Evolutionary conservation across 345 rosid species (phyloP), one percentile per base, ranked within the genome.

Genomic region (Gossypium rotundifolium): DNA sequence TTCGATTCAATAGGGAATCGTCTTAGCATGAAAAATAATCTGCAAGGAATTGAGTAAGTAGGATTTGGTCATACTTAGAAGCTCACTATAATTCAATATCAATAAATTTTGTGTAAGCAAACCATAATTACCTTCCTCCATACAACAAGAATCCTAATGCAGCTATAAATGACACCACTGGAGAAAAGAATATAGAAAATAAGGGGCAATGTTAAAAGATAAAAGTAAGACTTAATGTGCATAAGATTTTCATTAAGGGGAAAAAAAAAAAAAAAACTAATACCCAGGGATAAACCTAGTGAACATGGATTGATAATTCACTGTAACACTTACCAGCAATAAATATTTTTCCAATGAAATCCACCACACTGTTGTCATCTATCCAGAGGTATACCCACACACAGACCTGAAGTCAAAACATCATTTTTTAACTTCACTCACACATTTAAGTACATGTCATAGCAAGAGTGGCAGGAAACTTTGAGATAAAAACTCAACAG

Each of bases 1-100:
- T 90, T 96, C 54, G 99, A 96, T 84, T 93, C 99, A 44, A 96
- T 93, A 46, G 99, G 98, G 80, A 93, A 93, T 70, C 96, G 93
- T 80, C 96, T 89, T 79, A 96, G 87, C 99, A 96, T 96, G 84
- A 91, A 84, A 81, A 93, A 96, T 76, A 96, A 88, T 78, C 99
- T 96, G 83, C 59, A 85, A 79, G 51, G 70, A 51, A 23, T 27
- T n/a, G 3, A 49, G 71, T 5, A 59, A 62, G 77, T 46, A 74
- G 69, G 71, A 65, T 65, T 25, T 29, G 42, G 71, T 55, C 57
- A 66, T 70, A 51, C 63, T 33, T 33, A 69, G 16, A 69, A 16
- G 52, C 52, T 51, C 72, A 75, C 44, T 64, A 38, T 65, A 77
- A 63, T 71, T 18, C 22, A n/a, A 53, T 44, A 70, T 54, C 75